Conservation (phyloP, 768 basidiomycete genomes). For the Pulveroboletus ravenelii region DNA sequence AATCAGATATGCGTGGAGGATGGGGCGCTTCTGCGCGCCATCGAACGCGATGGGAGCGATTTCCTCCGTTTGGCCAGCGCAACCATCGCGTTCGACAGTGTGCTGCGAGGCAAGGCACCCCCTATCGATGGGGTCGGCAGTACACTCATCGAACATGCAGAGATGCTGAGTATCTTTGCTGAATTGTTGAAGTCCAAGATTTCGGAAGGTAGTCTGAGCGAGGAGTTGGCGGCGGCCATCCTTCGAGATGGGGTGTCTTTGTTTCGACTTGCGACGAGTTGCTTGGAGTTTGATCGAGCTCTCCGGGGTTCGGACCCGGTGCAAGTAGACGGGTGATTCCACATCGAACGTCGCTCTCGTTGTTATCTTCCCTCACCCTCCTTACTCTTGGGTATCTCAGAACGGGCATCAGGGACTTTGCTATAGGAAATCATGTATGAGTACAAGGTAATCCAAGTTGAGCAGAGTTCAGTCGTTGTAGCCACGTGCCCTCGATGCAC, state of each 20-base stretch:
- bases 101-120: constrained; percentile 6
- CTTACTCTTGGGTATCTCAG: not conserved
- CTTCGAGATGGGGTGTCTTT: constrained; percentile 18
- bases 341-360: not conserved
- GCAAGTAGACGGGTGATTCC: constrained; percentile 4
- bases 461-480: constrained; percentile 52
- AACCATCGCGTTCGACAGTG: not conserved
- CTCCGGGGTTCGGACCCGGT: constrained; percentile 6
- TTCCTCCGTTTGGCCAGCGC: too few species aligned
- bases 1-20: too few species aligned
- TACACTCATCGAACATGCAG: constrained; percentile 4
- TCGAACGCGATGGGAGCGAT: too few species aligned
- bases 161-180: too few species aligned
- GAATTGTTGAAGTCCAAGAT: too few species aligned
- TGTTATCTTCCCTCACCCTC: not conserved
- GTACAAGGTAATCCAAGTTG: constrained; percentile 6
- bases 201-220: too few species aligned
- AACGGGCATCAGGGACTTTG: not conserved
- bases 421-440: not conserved
- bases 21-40: too few species aligned
- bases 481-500: constrained; percentile 40
- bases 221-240: too few species aligned
- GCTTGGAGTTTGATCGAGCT: constrained; percentile 18
- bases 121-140: not conserved
- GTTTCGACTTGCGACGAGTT: constrained; percentile 16